phyloP scores from a whole-genome alignment of 2,329 filamentous ascomycete species.

The Fusarium poae region DNA sequence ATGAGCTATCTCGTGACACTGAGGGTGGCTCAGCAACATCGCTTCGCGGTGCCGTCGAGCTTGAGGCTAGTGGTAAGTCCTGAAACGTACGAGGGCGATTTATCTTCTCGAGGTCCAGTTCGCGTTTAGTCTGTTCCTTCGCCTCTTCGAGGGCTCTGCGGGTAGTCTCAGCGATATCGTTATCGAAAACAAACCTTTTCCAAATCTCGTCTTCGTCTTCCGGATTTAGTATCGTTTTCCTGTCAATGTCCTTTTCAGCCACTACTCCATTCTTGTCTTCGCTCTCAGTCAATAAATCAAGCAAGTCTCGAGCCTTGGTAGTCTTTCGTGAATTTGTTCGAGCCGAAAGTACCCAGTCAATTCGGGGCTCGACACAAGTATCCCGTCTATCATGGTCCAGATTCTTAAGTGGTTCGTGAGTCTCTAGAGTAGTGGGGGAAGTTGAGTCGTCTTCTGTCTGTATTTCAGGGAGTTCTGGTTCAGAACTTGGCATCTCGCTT shows the following conservation, averaged over 20 bases:
- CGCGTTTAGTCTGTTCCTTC: conserved; percentile 37
- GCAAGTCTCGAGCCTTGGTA: conserved; percentile 36
- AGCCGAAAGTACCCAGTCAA: conserved; percentile 15
- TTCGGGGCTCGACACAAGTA: not conserved
- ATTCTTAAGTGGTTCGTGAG: not conserved
- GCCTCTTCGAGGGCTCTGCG: conserved; percentile 43
- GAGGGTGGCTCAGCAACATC: conserved; percentile 41
- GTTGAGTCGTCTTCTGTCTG: not conserved
- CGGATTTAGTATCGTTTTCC: conserved; percentile 10
- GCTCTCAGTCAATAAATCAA: conserved; percentile 40
- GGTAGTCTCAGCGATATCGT: conserved; percentile 36
- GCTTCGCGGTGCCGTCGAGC: conserved; percentile 19
- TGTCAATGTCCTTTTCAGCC: not conserved
- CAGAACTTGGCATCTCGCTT: not conserved
- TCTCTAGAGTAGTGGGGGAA: not conserved
- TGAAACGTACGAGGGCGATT: conserved; percentile 6
- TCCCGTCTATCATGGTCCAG: conserved; percentile 5
- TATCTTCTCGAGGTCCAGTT: conserved; percentile 15
- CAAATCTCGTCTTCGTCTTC: conserved; percentile 50
- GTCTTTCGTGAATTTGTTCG: conserved; percentile 1
- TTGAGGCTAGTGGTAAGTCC: conserved; percentile 27
- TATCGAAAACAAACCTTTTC: conserved; percentile 50
- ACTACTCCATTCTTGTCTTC: conserved; percentile 4
- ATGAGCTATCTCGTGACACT: conserved; percentile 22
- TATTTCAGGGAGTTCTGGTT: conserved; percentile 9